phyloP scores from a whole-genome alignment of 768 basidiomycete species.

The Rhodotorula diobovata region DNA sequence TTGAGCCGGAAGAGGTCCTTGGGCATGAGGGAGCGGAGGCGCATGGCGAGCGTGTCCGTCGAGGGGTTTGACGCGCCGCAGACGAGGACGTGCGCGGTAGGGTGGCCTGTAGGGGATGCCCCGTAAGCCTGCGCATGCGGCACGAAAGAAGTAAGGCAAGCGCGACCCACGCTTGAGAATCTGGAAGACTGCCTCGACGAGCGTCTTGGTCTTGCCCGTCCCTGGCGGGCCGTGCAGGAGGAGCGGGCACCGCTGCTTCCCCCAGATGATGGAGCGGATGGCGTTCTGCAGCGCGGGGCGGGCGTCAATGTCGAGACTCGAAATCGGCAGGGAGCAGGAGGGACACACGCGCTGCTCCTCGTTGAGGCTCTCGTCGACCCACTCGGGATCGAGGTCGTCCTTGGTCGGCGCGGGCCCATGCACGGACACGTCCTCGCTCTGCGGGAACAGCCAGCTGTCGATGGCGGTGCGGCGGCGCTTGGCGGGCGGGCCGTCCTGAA shows the following conservation, averaged over 20 bases:
- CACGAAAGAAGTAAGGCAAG: not conserved
- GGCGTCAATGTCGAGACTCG: not conserved
- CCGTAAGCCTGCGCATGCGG: not conserved
- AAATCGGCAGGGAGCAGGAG: too few relatives aligned
- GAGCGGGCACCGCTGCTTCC: slow-evolving; percentile 41
- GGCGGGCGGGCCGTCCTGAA: not conserved
- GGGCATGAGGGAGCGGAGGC: slow-evolving; percentile 41
- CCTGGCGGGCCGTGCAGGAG: slow-evolving; percentile 48
- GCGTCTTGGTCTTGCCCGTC: slow-evolving; percentile 43
- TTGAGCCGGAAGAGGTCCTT: slow-evolving; percentile 46
- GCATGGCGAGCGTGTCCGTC: slow-evolving; percentile 47
- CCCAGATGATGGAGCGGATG: slow-evolving; percentile 39
- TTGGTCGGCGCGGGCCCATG: not conserved
- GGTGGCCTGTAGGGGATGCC: slow-evolving; percentile 10
- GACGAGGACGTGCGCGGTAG: slow-evolving; percentile 44
- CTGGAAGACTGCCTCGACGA: slow-evolving; percentile 46
- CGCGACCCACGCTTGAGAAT: slow-evolving; percentile 36
- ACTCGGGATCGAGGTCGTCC: slow-evolving; percentile 11
- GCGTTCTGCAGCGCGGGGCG: slow-evolving; percentile 42
- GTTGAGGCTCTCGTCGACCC: slow-evolving; percentile 45
- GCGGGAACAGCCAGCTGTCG: slow-evolving; percentile 46
- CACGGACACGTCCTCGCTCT: slow-evolving; percentile 8
- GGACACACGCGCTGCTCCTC: slow-evolving; percentile 43
- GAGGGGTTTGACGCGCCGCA: slow-evolving; percentile 48
- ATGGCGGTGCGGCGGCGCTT: slow-evolving; percentile 12